A percentile compares a stretch with the other conserved stretches of the same genome.
Evolutionary conservation across 2,329 filamentous ascomycete species (phyloP).

Genomic region (Botrytis tulipae): DNA sequence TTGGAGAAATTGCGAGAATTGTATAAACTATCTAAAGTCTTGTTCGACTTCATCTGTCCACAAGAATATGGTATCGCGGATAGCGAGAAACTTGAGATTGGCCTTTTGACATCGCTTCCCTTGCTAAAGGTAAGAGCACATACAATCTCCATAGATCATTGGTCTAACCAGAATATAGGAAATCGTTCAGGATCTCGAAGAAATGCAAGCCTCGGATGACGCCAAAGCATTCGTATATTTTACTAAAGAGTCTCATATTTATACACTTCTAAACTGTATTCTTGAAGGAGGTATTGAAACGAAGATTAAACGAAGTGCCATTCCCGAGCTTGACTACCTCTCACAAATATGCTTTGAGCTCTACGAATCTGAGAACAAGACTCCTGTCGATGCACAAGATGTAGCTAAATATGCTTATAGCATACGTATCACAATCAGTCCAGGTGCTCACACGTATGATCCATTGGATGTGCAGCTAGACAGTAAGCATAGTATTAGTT

Average conservation of each 20-base stretch:
- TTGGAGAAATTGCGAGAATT: slow-evolving; percentile 88
- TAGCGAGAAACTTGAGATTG: slow-evolving; percentile 97
- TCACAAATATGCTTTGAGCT: slow-evolving; percentile 98
- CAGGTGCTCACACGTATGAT: slow-evolving; percentile 94
- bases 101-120: slow-evolving; percentile 87
- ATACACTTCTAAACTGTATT: slow-evolving; percentile 96
- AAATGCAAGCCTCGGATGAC: slow-evolving; percentile 91
- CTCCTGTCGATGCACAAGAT: slow-evolving; percentile 34
- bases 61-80: slow-evolving; percentile 98
- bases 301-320: slow-evolving; percentile 92
- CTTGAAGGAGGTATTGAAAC: slow-evolving; percentile 95
- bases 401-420: slow-evolving; percentile 72
- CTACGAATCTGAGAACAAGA: slow-evolving; percentile 82
- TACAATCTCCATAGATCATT: neutral
- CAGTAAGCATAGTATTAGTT: slow-evolving; percentile 93
- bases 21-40: slow-evolving; percentile 87
- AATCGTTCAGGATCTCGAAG: slow-evolving; percentile 94
- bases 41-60: slow-evolving; percentile 98
- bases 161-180: slow-evolving; percentile 53
- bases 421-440: slow-evolving; percentile 93
- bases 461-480: slow-evolving; percentile 95
- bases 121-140: slow-evolving; percentile 57
- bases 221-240: slow-evolving; percentile 99
- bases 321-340: slow-evolving; percentile 95
- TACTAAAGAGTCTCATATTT: slow-evolving; percentile 98